Conservation (phyloP, 257 asterid genomes). For the Fraxinus anomala region DNA sequence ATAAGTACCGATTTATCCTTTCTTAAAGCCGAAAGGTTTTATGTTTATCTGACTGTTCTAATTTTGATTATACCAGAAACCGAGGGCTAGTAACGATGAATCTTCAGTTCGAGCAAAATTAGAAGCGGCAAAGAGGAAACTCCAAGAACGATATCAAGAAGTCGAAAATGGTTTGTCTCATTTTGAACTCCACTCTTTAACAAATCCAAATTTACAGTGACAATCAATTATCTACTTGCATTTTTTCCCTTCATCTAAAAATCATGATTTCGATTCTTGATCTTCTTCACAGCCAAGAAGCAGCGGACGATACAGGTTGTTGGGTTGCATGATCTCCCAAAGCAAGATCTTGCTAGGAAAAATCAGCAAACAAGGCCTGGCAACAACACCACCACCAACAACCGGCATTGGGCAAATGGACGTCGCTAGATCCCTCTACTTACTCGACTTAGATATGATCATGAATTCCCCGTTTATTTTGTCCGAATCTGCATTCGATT, state of each 20-base stretch:
- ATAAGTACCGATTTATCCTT: not conserved
- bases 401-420: conserved; percentile 43
- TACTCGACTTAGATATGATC: not conserved
- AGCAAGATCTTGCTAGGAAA: conserved; percentile 37
- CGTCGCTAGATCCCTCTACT: conserved; percentile 34
- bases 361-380: conserved; percentile 39
- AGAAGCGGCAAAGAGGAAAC: conserved; percentile 70
- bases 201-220: not conserved
- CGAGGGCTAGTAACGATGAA: conserved; percentile 34
- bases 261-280: not conserved
- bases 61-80: conserved; percentile 31
- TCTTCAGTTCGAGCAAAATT: conserved; percentile 40
- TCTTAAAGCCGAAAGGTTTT: not conserved
- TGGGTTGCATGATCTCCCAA: conserved; percentile 56
- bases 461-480: not conserved
- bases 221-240: not conserved
- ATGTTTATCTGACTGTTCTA: not conserved
- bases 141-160: conserved; percentile 72
- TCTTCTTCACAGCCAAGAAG: conserved; percentile 42
- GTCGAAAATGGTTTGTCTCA: conserved; percentile 54
- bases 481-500: not conserved
- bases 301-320: conserved; percentile 52
- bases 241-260: not conserved
- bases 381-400: conserved; percentile 15
- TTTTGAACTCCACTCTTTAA: conserved; percentile 1